A percentile compares a stretch with the other conserved stretches of the same genome.
Evolutionary conservation across 176 grass and related monocot genomes (phyloP).

Genomic region (Eleusine coracana): DNA sequence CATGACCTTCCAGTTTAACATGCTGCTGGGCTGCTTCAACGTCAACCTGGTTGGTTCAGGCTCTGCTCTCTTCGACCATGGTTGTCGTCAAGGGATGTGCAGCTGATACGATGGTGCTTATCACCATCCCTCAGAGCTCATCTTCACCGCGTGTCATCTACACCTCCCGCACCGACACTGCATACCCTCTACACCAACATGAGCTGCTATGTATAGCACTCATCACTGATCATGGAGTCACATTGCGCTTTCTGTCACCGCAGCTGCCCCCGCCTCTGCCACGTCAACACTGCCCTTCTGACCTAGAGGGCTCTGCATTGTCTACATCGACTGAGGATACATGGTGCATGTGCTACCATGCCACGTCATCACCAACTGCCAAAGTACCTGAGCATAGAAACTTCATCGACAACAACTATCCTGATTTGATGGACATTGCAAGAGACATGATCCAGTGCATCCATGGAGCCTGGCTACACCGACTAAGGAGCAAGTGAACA

Average conservation of each 20-base stretch:
- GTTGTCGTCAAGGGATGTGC: constrained; percentile 33
- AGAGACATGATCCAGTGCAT: constrained; percentile 9
- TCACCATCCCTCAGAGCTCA: constrained; percentile 40
- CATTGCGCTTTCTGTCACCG: constrained; percentile 5
- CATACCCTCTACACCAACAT: constrained; percentile 47
- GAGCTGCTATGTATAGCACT: constrained; percentile 9
- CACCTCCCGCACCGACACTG: constrained; percentile 46
- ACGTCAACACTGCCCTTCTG: constrained; percentile 26
- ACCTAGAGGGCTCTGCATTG: constrained; percentile 34
- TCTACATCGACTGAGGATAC: constrained; percentile 38
- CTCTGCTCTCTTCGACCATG: constrained; percentile 46
- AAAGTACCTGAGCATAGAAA: not conserved
- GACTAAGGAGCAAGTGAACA: constrained; percentile 28
- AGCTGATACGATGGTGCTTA: constrained; percentile 44
- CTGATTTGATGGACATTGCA: constrained; percentile 20
- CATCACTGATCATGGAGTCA: constrained; percentile 27
- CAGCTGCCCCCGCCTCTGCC: not conserved
- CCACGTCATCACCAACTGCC: constrained; percentile 12
- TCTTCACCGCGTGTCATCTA: constrained; percentile 41
- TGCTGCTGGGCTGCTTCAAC: constrained; percentile 41
- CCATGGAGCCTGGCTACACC: constrained; percentile 38
- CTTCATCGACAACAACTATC: constrained; percentile 38
- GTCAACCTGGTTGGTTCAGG: constrained; percentile 52
- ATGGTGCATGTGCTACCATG: constrained; percentile 41
- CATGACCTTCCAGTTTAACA: constrained; percentile 43